A percentile compares a stretch with the other conserved stretches of the same genome.
phyloP scores from a whole-genome alignment of 768 basidiomycete genomes.

The Cystofilobasidium macerans region DNA sequence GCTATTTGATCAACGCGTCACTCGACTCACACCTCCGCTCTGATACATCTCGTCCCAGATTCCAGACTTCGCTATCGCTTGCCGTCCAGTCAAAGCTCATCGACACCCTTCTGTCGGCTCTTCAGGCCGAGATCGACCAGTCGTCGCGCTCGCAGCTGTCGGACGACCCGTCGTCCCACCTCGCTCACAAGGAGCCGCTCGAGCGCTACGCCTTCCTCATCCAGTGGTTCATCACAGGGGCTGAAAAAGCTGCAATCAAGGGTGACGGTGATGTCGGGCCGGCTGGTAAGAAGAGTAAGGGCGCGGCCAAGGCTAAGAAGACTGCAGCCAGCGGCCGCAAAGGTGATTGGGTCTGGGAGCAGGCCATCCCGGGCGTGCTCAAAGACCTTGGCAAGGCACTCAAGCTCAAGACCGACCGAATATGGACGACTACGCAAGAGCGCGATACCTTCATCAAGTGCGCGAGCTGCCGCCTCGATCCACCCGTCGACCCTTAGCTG shows the following conservation, averaged over 20 bases:
- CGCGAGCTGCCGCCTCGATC: slow-evolving; percentile 33
- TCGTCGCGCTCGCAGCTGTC: slow-evolving; percentile 56
- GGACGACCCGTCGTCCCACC: slow-evolving; percentile 52
- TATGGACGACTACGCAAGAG: slow-evolving; percentile 84
- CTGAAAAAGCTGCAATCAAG: slow-evolving; percentile 59
- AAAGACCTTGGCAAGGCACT: slow-evolving; percentile 62
- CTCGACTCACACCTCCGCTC: slow-evolving; percentile 29
- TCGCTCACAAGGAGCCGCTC: slow-evolving; percentile 59
- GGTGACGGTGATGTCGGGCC: slow-evolving; percentile 32
- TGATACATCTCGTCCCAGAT: slow-evolving; percentile 54
- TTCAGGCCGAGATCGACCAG: slow-evolving; percentile 60
- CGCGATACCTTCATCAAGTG: slow-evolving; percentile 75
- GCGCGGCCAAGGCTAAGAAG: slow-evolving; percentile 36
- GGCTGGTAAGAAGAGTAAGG: slow-evolving; percentile 18
- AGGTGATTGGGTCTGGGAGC: slow-evolving; percentile 59
- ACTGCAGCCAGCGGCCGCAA: slow-evolving; percentile 36
- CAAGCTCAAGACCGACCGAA: slow-evolving; percentile 55
- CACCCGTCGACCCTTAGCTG: not conserved
- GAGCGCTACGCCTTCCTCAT: slow-evolving; percentile 88
- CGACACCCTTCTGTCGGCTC: slow-evolving; percentile 63
- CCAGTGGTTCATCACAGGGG: slow-evolving; percentile 76
- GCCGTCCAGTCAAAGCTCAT: slow-evolving; percentile 67
- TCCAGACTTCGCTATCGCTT: slow-evolving; percentile 40
- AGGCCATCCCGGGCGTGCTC: slow-evolving; percentile 62
- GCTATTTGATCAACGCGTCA: not conserved